Evolutionary conservation across 805 yeast species (phyloP).

Genomic region (Yamadazyma insecticola): DNA sequence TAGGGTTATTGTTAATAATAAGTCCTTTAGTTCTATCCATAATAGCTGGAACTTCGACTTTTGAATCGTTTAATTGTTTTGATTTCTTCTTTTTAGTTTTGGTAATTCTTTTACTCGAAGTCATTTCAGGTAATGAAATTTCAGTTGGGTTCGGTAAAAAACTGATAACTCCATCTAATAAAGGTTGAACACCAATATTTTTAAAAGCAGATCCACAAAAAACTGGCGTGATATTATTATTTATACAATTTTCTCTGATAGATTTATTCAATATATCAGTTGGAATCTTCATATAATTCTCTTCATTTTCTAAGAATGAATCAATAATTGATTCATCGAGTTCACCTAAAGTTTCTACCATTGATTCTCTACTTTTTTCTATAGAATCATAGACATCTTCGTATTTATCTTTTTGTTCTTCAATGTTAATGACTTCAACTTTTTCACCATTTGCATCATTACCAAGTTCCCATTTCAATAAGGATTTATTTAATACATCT

Average conservation of each 20-base stretch:
- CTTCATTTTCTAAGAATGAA: slow-evolving; percentile 64
- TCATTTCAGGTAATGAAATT: slow-evolving; percentile 50
- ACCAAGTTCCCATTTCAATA: slow-evolving; percentile 47
- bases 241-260: slow-evolving; percentile 59
- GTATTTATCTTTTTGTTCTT: slow-evolving; percentile 17
- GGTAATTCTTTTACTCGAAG: slow-evolving; percentile 16
- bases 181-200: slow-evolving; percentile 93
- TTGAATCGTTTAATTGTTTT: slow-evolving; percentile 1
- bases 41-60: slow-evolving; percentile 23
- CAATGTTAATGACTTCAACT: slow-evolving; percentile 44
- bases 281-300: slow-evolving; percentile 67
- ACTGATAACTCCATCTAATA: slow-evolving; percentile 74
- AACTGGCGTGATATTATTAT: slow-evolving; percentile 63
- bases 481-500: slow-evolving; percentile 65
- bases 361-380: slow-evolving; percentile 58
- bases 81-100: slow-evolving; percentile 14
- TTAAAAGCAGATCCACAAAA: slow-evolving; percentile 90
- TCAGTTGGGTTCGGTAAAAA: slow-evolving; percentile 84
- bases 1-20: slow-evolving; percentile 51
- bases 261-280: slow-evolving; percentile 50
- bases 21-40: slow-evolving; percentile 44
- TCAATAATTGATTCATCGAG: slow-evolving; percentile 74
- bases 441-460: slow-evolving; percentile 44
- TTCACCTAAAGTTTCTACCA: slow-evolving; percentile 82
- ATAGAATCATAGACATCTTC: slow-evolving; percentile 46